These are phyloP conservation scores for Coemansia sp. DNA, from an alignment of 192 early-diverging fungal species.

Conservation along the genomic window DNA sequence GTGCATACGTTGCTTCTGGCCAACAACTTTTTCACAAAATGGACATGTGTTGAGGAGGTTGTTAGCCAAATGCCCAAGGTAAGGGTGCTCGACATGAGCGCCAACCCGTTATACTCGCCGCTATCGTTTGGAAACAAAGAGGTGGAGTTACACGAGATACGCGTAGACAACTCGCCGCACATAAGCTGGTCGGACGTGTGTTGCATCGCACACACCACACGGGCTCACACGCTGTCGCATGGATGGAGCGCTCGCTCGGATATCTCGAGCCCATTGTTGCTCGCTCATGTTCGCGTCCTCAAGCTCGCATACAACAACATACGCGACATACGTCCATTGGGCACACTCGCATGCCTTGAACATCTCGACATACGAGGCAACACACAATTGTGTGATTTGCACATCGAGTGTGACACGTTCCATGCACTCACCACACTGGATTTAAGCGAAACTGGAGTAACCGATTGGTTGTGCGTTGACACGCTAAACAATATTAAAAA, in stretches of 20 bases:
- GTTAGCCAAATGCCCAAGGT: slow-evolving; percentile 4
- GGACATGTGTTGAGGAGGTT: slow-evolving; percentile 17
- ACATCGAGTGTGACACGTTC: background rate
- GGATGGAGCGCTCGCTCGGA: background rate
- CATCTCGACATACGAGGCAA: slow-evolving; percentile 34
- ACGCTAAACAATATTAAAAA: background rate
- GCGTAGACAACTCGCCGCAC: background rate
- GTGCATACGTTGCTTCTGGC: slow-evolving; percentile 24
- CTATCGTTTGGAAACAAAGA: background rate
- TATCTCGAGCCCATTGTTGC: background rate
- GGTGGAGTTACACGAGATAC: background rate
- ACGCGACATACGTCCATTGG: slow-evolving; percentile 12
- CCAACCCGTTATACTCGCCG: slow-evolving; percentile 15
- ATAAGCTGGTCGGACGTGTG: background rate
- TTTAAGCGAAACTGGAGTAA: slow-evolving; percentile 21
- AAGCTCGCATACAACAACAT: slow-evolving; percentile 32
- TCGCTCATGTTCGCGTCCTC: slow-evolving; percentile 18
- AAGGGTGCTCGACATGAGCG: slow-evolving; percentile 20
- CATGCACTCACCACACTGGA: slow-evolving; percentile 15
- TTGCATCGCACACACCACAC: background rate
- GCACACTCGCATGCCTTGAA: slow-evolving; percentile 4
- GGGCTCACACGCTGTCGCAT: background rate
- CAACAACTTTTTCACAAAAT: slow-evolving; percentile 26
- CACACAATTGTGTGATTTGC: background rate
- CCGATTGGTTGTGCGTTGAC: slow-evolving; percentile 2